These are phyloP conservation scores for Sarocladium kiliense DNA, from an alignment of 2,329 filamentous ascomycete genomes.

Conservation along the genomic window DNA sequence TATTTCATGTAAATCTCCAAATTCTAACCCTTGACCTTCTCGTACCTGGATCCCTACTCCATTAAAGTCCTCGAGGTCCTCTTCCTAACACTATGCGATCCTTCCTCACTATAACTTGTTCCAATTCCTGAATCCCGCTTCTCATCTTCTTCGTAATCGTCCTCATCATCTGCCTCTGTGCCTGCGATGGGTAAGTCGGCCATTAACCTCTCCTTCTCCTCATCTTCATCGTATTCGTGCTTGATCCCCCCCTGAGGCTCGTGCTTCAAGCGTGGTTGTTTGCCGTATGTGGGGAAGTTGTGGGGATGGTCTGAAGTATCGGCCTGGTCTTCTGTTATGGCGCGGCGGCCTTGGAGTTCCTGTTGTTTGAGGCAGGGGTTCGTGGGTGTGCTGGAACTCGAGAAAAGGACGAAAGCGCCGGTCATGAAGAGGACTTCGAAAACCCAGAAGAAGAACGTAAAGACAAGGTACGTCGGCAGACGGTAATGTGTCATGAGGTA, in stretches of 20 bases:
- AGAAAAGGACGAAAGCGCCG: constrained; percentile 57
- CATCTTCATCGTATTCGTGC: constrained; percentile 22
- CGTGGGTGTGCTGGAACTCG: constrained; percentile 24
- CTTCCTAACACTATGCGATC: constrained; percentile 15
- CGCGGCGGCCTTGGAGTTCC: constrained; percentile 11
- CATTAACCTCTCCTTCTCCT: constrained; percentile 19
- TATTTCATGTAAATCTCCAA: background rate
- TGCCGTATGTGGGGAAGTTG: constrained; percentile 38
- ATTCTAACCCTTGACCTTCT: background rate
- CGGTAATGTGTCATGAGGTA: constrained; percentile 87
- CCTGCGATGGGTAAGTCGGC: constrained; percentile 28
- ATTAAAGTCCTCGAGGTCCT: background rate
- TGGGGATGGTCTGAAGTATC: constrained; percentile 36
- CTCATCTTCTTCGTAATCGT: constrained; percentile 27
- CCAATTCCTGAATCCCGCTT: constrained; percentile 41
- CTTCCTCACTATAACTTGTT: constrained; percentile 45
- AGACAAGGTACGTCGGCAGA: constrained; percentile 60
- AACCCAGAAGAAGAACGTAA: constrained; percentile 70
- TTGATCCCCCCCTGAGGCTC: constrained; percentile 28
- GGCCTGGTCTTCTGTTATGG: constrained; percentile 17
- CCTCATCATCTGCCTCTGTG: constrained; percentile 44
- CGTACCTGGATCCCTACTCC: background rate
- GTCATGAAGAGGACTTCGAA: constrained; percentile 65
- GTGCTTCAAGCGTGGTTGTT: constrained; percentile 33
- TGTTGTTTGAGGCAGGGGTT: constrained; percentile 11